Evolutionary conservation across 1,284 basidiomycete genomes (phyloP), one percentile per base, ranked within the genome.

Genomic region (Trametes hirsuta): DNA sequence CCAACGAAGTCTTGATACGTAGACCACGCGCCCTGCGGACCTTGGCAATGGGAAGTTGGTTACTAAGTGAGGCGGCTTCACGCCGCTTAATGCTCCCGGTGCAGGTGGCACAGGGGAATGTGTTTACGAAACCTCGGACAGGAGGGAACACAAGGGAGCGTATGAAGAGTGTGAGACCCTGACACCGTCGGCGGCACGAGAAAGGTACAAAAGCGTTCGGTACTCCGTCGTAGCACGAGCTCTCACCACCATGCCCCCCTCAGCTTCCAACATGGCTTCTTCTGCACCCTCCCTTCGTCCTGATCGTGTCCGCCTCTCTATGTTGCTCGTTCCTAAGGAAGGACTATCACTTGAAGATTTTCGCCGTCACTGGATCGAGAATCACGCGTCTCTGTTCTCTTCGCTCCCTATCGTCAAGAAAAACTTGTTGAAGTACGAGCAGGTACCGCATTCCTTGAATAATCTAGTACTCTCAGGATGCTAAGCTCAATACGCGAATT

Each of bases 391-490:
- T 30, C 47, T 67, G 37, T 67, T 67, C 62, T 41, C 11, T 37
- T 65, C 66, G 6, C 52, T 65, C 47, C 42, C 61, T 9, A 54
- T 69, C 44, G 62, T 63, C 18, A 61, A 66, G 45, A 56, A 42
- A 45, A 67, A 69, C 36, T 30, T 67, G 35, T 39, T 63, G 30
- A 62, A 63, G 50, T 64, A 64, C 47, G 64, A 68, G 52, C 66
- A 66, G 57, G 62, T 66, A 22, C 8, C 8, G 30, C 41, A 48
- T 47, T 15, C 14, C 25, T 11, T n/a, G 40, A 24, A 2, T 5
- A 24, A 3, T 53, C 25, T 35, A 10, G 25, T 21, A 15, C 30
- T 30, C 47, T 24, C 45, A 25, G 2, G 8, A 15, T 35, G 12
- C 12, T 22, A 36, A n/a, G 30, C 30, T 30, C 30, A 30, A 30